Conservation (phyloP, 75 land plant species). For the Pinus taeda region DNA sequence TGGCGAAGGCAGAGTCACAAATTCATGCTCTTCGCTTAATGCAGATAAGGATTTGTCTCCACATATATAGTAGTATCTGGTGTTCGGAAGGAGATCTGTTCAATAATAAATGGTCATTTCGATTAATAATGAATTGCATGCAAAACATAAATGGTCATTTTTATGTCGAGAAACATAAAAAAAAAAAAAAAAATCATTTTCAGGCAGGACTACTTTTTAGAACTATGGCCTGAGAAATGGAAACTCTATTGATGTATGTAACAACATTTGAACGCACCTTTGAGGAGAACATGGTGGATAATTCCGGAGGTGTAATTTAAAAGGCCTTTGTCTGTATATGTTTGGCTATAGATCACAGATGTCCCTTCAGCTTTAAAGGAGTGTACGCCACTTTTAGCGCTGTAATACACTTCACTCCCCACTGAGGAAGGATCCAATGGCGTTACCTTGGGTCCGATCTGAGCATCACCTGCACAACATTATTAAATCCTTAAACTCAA, state of each 20-base stretch:
- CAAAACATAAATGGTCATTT: too few species aligned
- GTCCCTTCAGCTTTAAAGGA: slow-evolving; percentile 31
- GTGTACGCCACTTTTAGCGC: slow-evolving; percentile 53
- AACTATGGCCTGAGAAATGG: too few species aligned
- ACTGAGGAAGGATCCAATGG: slow-evolving; percentile 73
- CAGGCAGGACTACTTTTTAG: too few species aligned
- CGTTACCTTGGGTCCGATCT: slow-evolving; percentile 66
- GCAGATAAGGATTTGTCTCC: slow-evolving; percentile 64
- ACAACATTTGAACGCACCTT: slow-evolving; percentile 34
- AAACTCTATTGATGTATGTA: too few species aligned
- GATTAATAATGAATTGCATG: not conserved
- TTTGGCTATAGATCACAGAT: slow-evolving; percentile 73
- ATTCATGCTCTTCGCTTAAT: slow-evolving; percentile 56
- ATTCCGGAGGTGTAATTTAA: slow-evolving; percentile 93
- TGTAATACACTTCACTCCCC: slow-evolving; percentile 80
- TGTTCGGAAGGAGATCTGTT: slow-evolving; percentile 60
- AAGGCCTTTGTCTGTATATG: slow-evolving; percentile 78
- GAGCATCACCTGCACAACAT: slow-evolving; percentile 64
- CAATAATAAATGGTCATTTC: too few species aligned
- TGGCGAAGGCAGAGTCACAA: slow-evolving; percentile 9
- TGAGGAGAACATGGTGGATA: slow-evolving; percentile 83
- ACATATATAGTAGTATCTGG: slow-evolving; percentile 67
- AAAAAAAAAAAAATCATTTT: too few species aligned
- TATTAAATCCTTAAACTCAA: too few species aligned
- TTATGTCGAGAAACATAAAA: too few species aligned